Percentiles rank a stretch among this genome's conserved stretches.
Evolutionary conservation across 2,329 filamentous ascomycete species (phyloP).

Genomic region (Alternaria gaisen): DNA sequence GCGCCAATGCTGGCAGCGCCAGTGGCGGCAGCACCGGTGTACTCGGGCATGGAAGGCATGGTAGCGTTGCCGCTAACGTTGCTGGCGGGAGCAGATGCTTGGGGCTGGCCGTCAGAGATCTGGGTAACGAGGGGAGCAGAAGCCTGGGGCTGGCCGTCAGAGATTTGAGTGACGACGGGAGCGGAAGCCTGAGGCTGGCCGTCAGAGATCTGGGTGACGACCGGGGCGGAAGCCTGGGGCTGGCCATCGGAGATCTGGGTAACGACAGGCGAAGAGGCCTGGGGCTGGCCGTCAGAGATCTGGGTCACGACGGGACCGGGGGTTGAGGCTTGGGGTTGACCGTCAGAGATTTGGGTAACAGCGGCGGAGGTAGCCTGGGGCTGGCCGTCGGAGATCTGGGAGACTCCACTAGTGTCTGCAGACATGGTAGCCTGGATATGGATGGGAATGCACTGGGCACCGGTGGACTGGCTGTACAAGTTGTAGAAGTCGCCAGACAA

Average conservation of each 20-base stretch:
- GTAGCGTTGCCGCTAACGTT: constrained; percentile 26
- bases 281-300: constrained; percentile 42
- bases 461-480: constrained; percentile 77
- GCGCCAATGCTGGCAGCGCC: constrained; percentile 33
- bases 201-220: constrained; percentile 42
- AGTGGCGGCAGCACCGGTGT: constrained; percentile 44
- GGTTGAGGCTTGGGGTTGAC: constrained; percentile 28
- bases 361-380: constrained; percentile 29
- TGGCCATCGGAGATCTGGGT: constrained; percentile 39
- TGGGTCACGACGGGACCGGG: constrained; percentile 31
- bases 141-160: constrained; percentile 32
- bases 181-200: constrained; percentile 36
- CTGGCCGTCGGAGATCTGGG: constrained; percentile 44
- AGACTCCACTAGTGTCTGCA: constrained; percentile 20
- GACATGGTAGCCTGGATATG: constrained; percentile 37
- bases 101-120: constrained; percentile 34
- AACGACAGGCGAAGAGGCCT: constrained; percentile 27
- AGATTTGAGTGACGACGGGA: constrained; percentile 30
- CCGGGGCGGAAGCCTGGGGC: constrained; percentile 26
- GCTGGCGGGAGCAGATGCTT: constrained; percentile 20
- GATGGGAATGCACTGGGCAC: constrained; percentile 68
- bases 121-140: constrained; percentile 27
- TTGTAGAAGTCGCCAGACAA: constrained; percentile 80
- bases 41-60: constrained; percentile 27
- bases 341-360: constrained; percentile 40